Evolutionary conservation across 768 basidiomycete genomes (phyloP).

Genomic region (Strobilomyces dryophilus): DNA sequence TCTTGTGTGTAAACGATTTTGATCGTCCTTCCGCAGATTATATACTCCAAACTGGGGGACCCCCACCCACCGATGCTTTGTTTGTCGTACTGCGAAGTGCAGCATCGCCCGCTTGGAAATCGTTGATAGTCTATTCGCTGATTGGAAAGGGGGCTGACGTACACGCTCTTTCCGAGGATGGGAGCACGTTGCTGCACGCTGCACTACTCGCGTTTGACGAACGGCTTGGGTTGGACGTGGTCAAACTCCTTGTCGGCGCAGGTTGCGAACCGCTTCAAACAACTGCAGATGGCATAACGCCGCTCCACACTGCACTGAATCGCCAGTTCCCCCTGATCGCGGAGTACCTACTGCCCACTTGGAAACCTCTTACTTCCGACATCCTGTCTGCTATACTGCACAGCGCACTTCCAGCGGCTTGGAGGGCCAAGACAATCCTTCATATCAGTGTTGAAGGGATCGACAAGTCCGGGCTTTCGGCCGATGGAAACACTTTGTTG

Average conservation of each 20-base stretch:
- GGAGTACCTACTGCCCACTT: background rate
- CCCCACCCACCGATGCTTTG: too few species aligned
- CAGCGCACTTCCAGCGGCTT: background rate
- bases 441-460: background rate
- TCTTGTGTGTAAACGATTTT: too few species aligned
- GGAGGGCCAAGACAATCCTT: background rate
- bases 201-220: background rate
- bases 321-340: background rate
- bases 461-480: background rate
- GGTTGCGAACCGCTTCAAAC: conserved; percentile 2
- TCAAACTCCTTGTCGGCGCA: background rate
- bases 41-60: too few species aligned
- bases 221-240: background rate
- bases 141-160: background rate
- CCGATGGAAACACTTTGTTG: background rate
- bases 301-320: background rate
- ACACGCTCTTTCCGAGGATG: background rate
- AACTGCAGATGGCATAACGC: background rate
- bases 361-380: background rate
- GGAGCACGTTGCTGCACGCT: background rate
- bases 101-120: background rate
- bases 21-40: too few species aligned
- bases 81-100: background rate
- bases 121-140: background rate
- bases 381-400: background rate